These are phyloP conservation scores for Phytophthora capsici DNA, from an alignment of 352 stramenopile genomes.

Conservation along the genomic window DNA sequence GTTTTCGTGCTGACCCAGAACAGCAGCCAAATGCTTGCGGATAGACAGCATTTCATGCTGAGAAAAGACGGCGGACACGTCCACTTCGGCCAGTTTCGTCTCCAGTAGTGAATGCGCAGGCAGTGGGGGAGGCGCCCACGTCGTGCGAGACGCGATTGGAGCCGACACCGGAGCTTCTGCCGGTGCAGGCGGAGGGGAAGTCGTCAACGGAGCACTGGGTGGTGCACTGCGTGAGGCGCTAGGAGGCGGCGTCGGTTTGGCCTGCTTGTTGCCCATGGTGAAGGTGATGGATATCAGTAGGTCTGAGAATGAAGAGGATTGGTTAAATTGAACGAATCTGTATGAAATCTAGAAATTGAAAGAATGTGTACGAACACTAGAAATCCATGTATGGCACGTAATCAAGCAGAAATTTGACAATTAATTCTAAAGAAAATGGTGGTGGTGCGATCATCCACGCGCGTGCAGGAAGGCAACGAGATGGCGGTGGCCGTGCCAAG, in stretches of 20 bases:
- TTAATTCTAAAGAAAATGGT: constrained; percentile 38
- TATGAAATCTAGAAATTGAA: constrained; percentile 1
- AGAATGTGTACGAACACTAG: too few relatives aligned
- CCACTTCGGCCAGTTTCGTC: constrained; percentile 75
- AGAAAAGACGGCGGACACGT: constrained; percentile 79
- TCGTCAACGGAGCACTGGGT: not conserved
- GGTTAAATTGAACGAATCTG: not conserved
- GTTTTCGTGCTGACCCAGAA: constrained; percentile 71
- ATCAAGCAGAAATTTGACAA: not conserved
- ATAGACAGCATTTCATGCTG: constrained; percentile 82
- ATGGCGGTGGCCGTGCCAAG: constrained; percentile 41
- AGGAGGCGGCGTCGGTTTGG: constrained; percentile 54
- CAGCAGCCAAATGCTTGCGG: constrained; percentile 71
- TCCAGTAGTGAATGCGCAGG: constrained; percentile 56
- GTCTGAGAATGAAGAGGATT: constrained; percentile 12
- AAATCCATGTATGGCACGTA: constrained; percentile 15
- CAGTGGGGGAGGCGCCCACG: constrained; percentile 16
- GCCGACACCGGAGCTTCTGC: constrained; percentile 1
- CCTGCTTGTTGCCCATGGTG: constrained; percentile 87
- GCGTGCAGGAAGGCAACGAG: constrained; percentile 54
- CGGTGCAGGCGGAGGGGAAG: constrained; percentile 9
- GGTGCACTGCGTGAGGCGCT: constrained; percentile 21
- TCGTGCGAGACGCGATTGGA: constrained; percentile 12
- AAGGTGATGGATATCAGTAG: constrained; percentile 5
- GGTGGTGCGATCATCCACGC: constrained; percentile 56